Conservation (phyloP, 805 yeast genomes). For the Starmerella vaccinii region DNA sequence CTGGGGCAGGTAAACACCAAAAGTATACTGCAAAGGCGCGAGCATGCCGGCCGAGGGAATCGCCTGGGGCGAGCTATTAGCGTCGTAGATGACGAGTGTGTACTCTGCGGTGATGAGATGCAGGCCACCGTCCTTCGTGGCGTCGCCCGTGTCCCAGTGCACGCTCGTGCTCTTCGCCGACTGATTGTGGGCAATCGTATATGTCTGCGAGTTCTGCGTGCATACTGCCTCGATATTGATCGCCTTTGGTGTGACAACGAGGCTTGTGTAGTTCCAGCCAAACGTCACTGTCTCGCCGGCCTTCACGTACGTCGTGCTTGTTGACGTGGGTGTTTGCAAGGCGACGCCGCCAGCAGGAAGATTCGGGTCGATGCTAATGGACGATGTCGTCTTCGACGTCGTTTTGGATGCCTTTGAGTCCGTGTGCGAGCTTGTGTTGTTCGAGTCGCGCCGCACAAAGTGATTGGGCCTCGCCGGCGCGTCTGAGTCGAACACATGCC, state of each 20-base stretch:
- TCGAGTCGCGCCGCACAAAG: constrained; percentile 1
- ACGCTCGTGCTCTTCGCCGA: constrained; percentile 26
- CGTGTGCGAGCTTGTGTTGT: not conserved
- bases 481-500: not conserved
- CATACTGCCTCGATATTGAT: constrained; percentile 34
- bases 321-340: constrained; percentile 30
- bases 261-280: constrained; percentile 34
- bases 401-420: constrained; percentile 1
- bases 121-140: constrained; percentile 22
- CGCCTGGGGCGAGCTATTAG: constrained; percentile 26
- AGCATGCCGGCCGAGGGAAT: constrained; percentile 32
- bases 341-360: constrained; percentile 33
- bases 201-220: constrained; percentile 31
- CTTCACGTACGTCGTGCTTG: constrained; percentile 32
- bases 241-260: constrained; percentile 31
- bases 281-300: constrained; percentile 34
- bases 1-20: constrained; percentile 34
- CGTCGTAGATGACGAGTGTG: constrained; percentile 32
- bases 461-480: not conserved
- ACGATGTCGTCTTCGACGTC: constrained; percentile 6
- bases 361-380: constrained; percentile 27
- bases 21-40: constrained; percentile 27
- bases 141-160: constrained; percentile 34
- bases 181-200: constrained; percentile 32
- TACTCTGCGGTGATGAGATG: constrained; percentile 31